Percentiles rank a stretch among this genome's conserved stretches.
phyloP scores from a whole-genome alignment of 371 early-diverging fungal genomes.

The Batkoa obscura region DNA sequence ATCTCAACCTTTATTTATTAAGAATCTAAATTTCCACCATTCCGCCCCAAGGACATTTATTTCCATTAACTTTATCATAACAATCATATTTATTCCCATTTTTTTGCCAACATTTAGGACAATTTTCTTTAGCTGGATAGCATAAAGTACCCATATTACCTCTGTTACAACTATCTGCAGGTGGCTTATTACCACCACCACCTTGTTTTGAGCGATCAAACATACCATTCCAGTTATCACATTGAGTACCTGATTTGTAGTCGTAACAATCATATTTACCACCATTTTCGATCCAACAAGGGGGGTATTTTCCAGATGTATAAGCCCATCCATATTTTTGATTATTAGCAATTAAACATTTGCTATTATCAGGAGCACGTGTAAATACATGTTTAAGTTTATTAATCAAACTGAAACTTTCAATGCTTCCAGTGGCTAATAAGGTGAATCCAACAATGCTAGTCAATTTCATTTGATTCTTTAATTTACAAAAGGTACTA shows the following conservation, averaged over 20 bases:
- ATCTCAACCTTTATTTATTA: too few species aligned
- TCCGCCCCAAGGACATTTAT: background rate
- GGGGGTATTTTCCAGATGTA: background rate
- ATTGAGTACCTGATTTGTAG: background rate
- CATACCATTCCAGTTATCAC: background rate
- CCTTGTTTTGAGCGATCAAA: background rate
- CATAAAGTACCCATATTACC: background rate
- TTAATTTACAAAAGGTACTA: too few species aligned
- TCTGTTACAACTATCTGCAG: background rate
- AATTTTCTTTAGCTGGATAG: background rate
- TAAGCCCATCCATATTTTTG: background rate
- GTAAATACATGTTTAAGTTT: too few species aligned
- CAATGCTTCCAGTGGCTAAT: too few species aligned
- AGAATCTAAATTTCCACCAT: background rate
- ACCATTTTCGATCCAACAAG: background rate
- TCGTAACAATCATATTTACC: background rate
- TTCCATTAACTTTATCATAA: background rate
- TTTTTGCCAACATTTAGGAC: background rate
- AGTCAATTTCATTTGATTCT: too few species aligned
- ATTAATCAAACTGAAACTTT: too few species aligned
- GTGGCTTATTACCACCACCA: background rate
- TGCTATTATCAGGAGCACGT: background rate
- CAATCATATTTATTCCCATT: background rate
- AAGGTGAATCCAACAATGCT: too few species aligned
- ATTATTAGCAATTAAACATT: background rate